Evolutionary conservation across 1,139 yeast genomes (phyloP).

Genomic region (Petasospora rhodanensis): DNA sequence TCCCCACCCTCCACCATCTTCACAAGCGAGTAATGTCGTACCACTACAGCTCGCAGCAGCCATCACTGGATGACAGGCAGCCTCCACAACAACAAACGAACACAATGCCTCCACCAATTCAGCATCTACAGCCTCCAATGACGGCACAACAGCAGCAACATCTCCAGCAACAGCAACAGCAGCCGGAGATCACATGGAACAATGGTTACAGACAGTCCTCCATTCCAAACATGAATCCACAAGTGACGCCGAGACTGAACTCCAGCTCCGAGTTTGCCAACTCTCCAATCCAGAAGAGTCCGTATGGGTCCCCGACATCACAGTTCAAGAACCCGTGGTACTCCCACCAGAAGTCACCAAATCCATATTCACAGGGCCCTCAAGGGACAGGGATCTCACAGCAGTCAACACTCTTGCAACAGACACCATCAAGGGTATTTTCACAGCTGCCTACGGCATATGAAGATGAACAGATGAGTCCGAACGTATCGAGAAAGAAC

Average conservation of each 20-base stretch:
- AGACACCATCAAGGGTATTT: slow-evolving; percentile 21
- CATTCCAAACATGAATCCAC: slow-evolving; percentile 11
- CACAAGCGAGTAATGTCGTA: slow-evolving; percentile 17
- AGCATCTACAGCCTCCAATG: slow-evolving; percentile 1
- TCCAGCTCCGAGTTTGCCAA: slow-evolving; percentile 6
- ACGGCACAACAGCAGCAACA: slow-evolving; percentile 10
- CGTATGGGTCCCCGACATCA: slow-evolving; percentile 25
- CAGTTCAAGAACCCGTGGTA: slow-evolving; percentile 27
- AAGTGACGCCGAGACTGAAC: slow-evolving; percentile 16
- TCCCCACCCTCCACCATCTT: neutral
- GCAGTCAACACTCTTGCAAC: slow-evolving; percentile 7
- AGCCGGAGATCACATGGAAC: slow-evolving; percentile 16
- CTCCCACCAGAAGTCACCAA: slow-evolving; percentile 19
- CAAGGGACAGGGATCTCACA: too few species aligned
- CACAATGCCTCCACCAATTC: slow-evolving; percentile 7
- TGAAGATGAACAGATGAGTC: slow-evolving; percentile 20
- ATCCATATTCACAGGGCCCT: slow-evolving; percentile 1
- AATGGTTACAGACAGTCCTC: slow-evolving; percentile 12
- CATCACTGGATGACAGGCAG: slow-evolving; percentile 21
- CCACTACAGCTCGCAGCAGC: slow-evolving; percentile 23
- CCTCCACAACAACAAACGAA: slow-evolving; percentile 25
- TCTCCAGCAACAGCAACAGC: slow-evolving; percentile 15
- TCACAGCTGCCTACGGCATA: slow-evolving; percentile 25
- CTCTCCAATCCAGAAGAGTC: slow-evolving; percentile 9
- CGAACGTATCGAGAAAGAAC: slow-evolving; percentile 19